phyloP scores from a whole-genome alignment of 75 land plant genomes.

The Sequoia sempervirens region DNA sequence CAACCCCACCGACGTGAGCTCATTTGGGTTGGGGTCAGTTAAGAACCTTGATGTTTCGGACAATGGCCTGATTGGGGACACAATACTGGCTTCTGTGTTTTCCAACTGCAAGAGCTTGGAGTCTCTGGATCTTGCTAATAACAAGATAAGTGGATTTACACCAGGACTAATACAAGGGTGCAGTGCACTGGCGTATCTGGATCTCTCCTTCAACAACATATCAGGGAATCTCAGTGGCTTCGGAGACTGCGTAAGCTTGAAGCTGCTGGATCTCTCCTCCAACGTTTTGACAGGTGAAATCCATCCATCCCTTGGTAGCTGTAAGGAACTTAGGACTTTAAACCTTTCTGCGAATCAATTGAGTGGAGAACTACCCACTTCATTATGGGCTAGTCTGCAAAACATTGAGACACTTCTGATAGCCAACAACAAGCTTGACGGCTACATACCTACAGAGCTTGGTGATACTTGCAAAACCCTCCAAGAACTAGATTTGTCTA shows the following conservation, averaged over 20 bases:
- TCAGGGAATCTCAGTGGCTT: conserved; percentile 19
- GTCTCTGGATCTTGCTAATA: conserved; percentile 8
- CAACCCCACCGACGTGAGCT: not conserved
- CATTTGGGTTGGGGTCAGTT: conserved; percentile 7
- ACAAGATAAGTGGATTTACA: conserved; percentile 5
- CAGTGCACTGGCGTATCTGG: conserved; percentile 9
- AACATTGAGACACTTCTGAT: conserved; percentile 19
- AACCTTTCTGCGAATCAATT: conserved; percentile 14
- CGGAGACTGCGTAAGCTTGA: conserved; percentile 2
- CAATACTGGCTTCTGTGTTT: conserved; percentile 3
- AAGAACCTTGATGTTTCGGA: conserved; percentile 1
- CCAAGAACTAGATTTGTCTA: conserved; percentile 14
- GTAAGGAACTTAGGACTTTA: conserved; percentile 7
- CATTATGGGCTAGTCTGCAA: conserved; percentile 18
- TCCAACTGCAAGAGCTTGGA: not conserved
- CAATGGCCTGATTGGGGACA: conserved; percentile 1
- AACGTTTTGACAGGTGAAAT: conserved; percentile 14
- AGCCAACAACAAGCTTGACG: conserved; percentile 22
- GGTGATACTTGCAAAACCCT: conserved; percentile 20
- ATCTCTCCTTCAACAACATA: conserved; percentile 29
- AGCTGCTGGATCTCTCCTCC: conserved; percentile 11
- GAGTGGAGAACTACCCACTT: conserved; percentile 12
- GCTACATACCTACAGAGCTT: conserved; percentile 25
- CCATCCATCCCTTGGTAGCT: conserved; percentile 17
- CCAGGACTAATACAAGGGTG: not conserved